Conservation (phyloP, 805 yeast genomes). For the Schizosaccharomyces japonicus region DNA sequence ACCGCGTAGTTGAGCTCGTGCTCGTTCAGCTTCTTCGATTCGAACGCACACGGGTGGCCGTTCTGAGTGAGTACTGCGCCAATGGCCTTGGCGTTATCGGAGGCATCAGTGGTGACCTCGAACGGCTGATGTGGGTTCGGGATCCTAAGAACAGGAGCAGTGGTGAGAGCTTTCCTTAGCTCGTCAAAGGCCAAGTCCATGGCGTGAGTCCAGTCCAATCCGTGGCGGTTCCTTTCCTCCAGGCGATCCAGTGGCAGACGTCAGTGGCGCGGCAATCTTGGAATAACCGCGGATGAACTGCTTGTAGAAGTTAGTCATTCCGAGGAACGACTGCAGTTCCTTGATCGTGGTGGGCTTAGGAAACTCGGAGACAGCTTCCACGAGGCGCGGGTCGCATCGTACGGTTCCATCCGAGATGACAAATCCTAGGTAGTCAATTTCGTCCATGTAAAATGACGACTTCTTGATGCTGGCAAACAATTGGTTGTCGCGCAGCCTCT, state of each 20-base stretch:
- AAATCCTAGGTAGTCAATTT: background rate
- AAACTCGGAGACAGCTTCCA: constrained; percentile 4
- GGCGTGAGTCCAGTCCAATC: background rate
- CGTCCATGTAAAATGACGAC: background rate
- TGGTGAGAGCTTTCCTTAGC: background rate
- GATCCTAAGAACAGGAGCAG: background rate
- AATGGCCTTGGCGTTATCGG: background rate
- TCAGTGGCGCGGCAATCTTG: constrained; percentile 4
- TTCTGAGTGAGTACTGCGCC: constrained; percentile 5
- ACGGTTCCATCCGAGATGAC: constrained; percentile 3
- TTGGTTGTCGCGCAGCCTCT: background rate
- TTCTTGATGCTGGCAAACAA: background rate
- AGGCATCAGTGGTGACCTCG: constrained; percentile 8
- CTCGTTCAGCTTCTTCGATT: constrained; percentile 2
- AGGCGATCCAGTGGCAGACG: too few species aligned
- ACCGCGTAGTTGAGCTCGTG: constrained; percentile 8
- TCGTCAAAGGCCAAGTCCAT: background rate
- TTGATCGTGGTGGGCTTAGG: constrained; percentile 3
- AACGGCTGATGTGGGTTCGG: background rate
- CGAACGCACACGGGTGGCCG: constrained; percentile 5
- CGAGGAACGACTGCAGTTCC: constrained; percentile 6
- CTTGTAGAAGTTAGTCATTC: constrained; percentile 5
- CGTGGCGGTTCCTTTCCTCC: too few species aligned
- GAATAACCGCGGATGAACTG: constrained; percentile 4
- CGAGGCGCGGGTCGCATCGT: constrained; percentile 5